Base-by-base conservation (phyloP, 1,284 basidiomycete genomes). In the Moesziomyces sp. region DNA sequence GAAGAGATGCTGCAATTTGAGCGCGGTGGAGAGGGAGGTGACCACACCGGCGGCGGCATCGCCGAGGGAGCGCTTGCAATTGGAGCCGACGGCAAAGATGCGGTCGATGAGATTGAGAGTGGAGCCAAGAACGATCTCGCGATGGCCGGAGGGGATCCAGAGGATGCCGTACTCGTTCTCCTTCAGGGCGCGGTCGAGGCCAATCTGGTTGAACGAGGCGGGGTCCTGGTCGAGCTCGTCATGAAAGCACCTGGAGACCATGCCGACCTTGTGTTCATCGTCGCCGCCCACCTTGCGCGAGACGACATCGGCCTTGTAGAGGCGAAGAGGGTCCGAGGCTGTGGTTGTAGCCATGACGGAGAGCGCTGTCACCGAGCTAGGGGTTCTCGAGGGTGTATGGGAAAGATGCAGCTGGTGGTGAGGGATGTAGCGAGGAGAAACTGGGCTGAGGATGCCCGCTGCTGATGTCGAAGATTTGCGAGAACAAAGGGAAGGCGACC, bases 141-240 rank as follows among this genome's bases (percentile, higher is more conserved):
- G 63, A 53, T 64, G 86, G 46, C 85, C 86, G 18, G 85, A 85
- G 3, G 88, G 86, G 46, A 91, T 86, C 84, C 90, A 92, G 42
- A 90, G 90, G 40, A 94, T 89, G 47, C 92, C 92, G 43, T 94
- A 91, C 87, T 95, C 92, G 52, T 91, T 92, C 57, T 88, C 89
- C 19, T 83, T 85, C 19, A 95, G 87, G n/a, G 89, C 88, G 44
- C 92, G 87, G 86, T 92, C 89, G 53, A 93, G 87, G 21, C 68
- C 68, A 14, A 51, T 60, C 38, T 52, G 47, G 28, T 63, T 38
- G 19, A 67, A 67, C 7, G 64, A 44, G 46, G 9, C 19, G 9
- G 73, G 52, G 30, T 60, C 59, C 9, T 46, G 48, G 21, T 68
- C 60, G 30, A 58, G 48, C 26, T 71, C 68, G 47, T 75, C 68